phyloP scores from a whole-genome alignment of 2,329 filamentous ascomycete species.

The Beauveria asiatica region DNA sequence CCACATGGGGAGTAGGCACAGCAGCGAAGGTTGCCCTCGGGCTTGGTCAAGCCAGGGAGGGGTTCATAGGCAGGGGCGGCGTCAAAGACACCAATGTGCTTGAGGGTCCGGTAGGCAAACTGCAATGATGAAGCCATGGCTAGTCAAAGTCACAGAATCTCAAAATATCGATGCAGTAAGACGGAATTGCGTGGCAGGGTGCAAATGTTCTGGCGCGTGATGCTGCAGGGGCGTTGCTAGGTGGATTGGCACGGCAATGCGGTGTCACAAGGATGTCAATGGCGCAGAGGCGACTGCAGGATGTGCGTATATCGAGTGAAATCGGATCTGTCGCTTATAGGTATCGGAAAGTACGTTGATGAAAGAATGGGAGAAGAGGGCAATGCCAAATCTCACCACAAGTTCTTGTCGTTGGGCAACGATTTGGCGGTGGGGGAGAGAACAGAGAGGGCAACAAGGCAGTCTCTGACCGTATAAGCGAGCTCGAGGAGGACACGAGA shows the following conservation, averaged over 20 bases:
- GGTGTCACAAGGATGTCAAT: slow-evolving; percentile 2
- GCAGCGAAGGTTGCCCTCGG: slow-evolving; percentile 90
- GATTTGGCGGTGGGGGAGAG: slow-evolving; percentile 9
- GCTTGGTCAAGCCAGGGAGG: slow-evolving; percentile 74
- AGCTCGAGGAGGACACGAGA: slow-evolving; percentile 7
- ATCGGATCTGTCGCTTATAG: slow-evolving; percentile 6
- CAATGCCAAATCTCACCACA: slow-evolving; percentile 3
- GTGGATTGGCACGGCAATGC: not conserved
- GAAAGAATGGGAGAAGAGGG: slow-evolving; percentile 1
- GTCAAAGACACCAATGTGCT: slow-evolving; percentile 90
- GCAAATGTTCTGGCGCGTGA: slow-evolving; percentile 11
- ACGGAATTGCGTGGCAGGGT: slow-evolving; percentile 16
- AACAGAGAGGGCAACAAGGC: slow-evolving; percentile 8
- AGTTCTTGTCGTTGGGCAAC: slow-evolving; percentile 6
- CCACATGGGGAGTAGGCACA: slow-evolving; percentile 93
- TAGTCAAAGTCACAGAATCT: slow-evolving; percentile 75
- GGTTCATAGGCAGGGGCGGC: slow-evolving; percentile 80
- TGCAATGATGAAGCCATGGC: slow-evolving; percentile 90
- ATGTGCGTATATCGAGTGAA: slow-evolving; percentile 4
- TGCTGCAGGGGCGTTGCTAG: slow-evolving; percentile 9
- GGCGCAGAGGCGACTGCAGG: slow-evolving; percentile 2
- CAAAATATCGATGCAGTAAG: slow-evolving; percentile 13
- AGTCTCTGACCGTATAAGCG: slow-evolving; percentile 8
- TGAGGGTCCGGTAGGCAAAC: slow-evolving; percentile 95
- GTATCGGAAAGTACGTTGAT: slow-evolving; percentile 2